Evolutionary conservation across 1,284 basidiomycete genomes (phyloP).

Genomic region (Naganishia sp.): DNA sequence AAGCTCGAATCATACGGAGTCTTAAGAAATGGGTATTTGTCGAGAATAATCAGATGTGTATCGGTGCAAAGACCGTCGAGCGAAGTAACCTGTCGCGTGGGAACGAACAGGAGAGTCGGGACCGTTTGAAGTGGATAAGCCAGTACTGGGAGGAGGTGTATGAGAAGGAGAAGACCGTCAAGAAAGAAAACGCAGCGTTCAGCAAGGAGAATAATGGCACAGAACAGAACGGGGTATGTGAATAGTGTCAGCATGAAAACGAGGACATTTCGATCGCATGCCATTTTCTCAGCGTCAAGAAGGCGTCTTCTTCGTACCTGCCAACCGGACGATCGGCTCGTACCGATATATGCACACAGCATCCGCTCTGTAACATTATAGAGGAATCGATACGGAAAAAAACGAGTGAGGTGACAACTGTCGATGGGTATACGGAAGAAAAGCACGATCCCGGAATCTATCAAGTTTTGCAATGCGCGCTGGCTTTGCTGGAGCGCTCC

Average conservation of each 20-base stretch:
- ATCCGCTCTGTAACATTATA: no score
- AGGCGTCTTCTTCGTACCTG: no score
- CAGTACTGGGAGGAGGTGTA: conserved; percentile 11
- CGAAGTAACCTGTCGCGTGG: background rate
- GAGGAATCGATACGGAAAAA: background rate
- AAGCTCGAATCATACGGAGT: background rate
- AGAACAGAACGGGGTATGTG: no score
- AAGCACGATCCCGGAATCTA: background rate
- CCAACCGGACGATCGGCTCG: background rate
- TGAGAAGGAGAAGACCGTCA: conserved; percentile 4
- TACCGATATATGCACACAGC: no score
- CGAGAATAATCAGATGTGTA: background rate
- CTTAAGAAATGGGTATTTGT: background rate
- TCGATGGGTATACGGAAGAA: background rate
- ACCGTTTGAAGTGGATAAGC: conserved; percentile 8
- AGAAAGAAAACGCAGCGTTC: no score
- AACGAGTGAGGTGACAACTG: background rate
- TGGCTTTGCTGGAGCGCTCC: no score
- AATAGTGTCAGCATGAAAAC: no score
- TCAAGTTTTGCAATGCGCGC: background rate
- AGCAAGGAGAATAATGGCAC: no score
- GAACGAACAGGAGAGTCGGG: background rate
- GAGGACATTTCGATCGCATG: no score
- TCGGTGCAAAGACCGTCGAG: background rate
- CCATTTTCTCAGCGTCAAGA: no score